Evolutionary conservation across 768 basidiomycete genomes (phyloP), one percentile per base, ranked within the genome.

Genomic region (Boletus subparvulus): DNA sequence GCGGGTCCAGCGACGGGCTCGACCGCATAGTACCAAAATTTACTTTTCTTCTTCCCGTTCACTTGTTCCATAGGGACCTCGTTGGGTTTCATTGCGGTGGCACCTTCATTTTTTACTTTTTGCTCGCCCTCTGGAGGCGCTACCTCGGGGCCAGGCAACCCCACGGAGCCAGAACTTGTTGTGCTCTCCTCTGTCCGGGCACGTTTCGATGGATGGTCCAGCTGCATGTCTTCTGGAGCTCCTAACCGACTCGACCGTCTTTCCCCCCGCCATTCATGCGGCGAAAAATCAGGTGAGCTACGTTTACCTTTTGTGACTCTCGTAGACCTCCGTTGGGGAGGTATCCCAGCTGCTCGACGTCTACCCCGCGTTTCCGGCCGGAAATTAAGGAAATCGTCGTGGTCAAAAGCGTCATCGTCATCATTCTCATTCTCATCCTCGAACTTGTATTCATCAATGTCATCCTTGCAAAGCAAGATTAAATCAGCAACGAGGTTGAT

Each of bases 21-120:
- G 26, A 93, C 88, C 19, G 91, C 91, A 61, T 94, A 94, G 43
- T 88, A 87, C 90, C 91, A 92, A 69, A 86, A 92, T 65, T 88
- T 92, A 66, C 91, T 92, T 70, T 81, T 85, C 75, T 90, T 92
- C 76, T 87, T 90, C 58, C 90, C 90, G 35, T 82, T 84, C 24
- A 90, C 78, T 56, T 86, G 81, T 55, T 90, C 90, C 67, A 90
- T 60, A n/a, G 87, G 87, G 42, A 85, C 75, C 67, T 93, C 90
- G 36, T 78, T 85, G 14, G 87, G 82, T 66, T 86, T 90, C 60
- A 90, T 67, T 36, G 83, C 83, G 16, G 88, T 84, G 0, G 86
- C 84, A 43, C 86, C 83, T 46, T 80, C 78, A 17, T 67, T 72
- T 70, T 84, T 86, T 53, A 81, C 66, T 59, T 74, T 78, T 37